Conservation (phyloP, 1,139 yeast species). For the Nakaseomyces bracarensis region DNA sequence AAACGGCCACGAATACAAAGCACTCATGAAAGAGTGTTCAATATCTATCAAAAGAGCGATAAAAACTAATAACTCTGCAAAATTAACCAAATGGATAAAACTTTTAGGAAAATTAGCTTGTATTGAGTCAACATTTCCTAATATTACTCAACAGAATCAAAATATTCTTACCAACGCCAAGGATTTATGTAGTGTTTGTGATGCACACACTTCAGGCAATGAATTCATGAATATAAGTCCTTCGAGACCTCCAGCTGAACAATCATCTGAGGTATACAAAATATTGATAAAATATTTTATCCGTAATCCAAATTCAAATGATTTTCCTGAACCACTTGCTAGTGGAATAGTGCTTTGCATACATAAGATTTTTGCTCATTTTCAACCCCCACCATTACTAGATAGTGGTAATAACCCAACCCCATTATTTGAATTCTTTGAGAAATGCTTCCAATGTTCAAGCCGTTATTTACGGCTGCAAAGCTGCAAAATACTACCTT, state of each 20-base stretch:
- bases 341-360: slow-evolving; percentile 41
- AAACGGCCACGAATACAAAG: slow-evolving; percentile 7
- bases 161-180: slow-evolving; percentile 7
- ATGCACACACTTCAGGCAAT: slow-evolving; percentile 21
- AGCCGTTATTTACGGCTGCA: slow-evolving; percentile 49
- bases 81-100: slow-evolving; percentile 16
- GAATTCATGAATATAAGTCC: slow-evolving; percentile 21
- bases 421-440: slow-evolving; percentile 22
- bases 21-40: slow-evolving; percentile 14
- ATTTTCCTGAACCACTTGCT: slow-evolving; percentile 26
- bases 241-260: slow-evolving; percentile 26
- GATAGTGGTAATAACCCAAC: slow-evolving; percentile 13
- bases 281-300: slow-evolving; percentile 24
- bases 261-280: slow-evolving; percentile 21
- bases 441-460: slow-evolving; percentile 28
- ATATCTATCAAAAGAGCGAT: slow-evolving; percentile 15
- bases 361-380: slow-evolving; percentile 43
- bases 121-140: slow-evolving; percentile 17
- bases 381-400: slow-evolving; percentile 35
- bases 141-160: slow-evolving; percentile 1
- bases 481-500: slow-evolving; percentile 34
- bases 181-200: slow-evolving; percentile 39
- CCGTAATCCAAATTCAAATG: slow-evolving; percentile 14
- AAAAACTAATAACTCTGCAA: slow-evolving; percentile 14
- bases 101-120: slow-evolving; percentile 23